These are phyloP conservation scores for Phaeolepiota aurea DNA, from an alignment of 768 basidiomycete species.

Conservation along the genomic window DNA sequence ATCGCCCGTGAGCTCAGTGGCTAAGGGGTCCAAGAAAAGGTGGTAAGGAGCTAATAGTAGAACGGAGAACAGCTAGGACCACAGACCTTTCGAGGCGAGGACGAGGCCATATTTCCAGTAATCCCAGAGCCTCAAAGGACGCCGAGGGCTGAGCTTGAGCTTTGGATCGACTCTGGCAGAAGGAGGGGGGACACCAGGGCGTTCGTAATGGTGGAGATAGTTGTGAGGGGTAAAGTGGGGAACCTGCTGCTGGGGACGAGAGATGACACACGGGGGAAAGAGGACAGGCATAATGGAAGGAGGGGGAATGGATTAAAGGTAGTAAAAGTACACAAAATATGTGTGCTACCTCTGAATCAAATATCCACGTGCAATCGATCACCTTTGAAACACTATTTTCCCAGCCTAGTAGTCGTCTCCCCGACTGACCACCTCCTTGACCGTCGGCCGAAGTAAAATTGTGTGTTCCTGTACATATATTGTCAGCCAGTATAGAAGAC, in stretches of 20 bases:
- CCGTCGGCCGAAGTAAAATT: constrained; percentile 75
- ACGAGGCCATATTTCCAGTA: constrained; percentile 66
- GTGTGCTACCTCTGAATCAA: constrained; percentile 1
- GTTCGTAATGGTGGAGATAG: constrained; percentile 49
- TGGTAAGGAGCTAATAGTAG: constrained; percentile 2
- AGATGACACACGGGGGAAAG: constrained; percentile 7
- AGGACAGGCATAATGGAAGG: constrained; percentile 7
- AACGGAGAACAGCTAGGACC: neutral
- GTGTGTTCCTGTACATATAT: constrained; percentile 62
- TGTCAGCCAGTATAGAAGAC: neutral
- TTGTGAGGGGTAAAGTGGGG: constrained; percentile 9
- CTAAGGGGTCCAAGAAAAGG: constrained; percentile 12
- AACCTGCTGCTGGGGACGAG: constrained; percentile 10
- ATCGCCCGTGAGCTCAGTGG: constrained; percentile 49
- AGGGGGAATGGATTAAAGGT: constrained; percentile 2
- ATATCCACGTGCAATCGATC: neutral
- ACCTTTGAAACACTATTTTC: neutral
- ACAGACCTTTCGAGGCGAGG: constrained; percentile 57
- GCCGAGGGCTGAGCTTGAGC: constrained; percentile 47
- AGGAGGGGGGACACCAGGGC: constrained; percentile 62
- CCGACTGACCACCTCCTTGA: constrained; percentile 78
- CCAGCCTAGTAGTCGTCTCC: constrained; percentile 64
- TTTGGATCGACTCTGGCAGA: constrained; percentile 66
- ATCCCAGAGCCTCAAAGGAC: constrained; percentile 57
- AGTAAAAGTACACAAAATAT: constrained; percentile 2